Evolutionary conservation across 805 yeast genomes (phyloP).

Genomic region (Candida multigemmis): DNA sequence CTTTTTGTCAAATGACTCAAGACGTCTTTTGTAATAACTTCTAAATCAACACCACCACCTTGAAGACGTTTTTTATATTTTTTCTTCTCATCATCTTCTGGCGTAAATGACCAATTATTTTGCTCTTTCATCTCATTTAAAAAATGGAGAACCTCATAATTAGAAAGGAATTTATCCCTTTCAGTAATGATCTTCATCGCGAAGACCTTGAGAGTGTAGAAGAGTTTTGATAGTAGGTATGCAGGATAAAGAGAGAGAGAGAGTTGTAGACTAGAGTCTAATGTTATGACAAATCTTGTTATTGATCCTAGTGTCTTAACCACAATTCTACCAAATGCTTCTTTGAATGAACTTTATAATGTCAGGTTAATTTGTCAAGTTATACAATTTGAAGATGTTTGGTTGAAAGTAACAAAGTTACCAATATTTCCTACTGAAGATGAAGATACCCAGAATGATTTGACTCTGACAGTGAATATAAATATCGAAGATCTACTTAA

Average conservation of each 20-base stretch:
- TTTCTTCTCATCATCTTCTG: constrained; percentile 17
- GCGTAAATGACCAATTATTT: constrained; percentile 37
- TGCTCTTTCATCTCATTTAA: constrained; percentile 37
- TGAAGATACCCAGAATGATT: constrained; percentile 7
- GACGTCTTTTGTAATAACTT: constrained; percentile 40
- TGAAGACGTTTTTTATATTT: constrained; percentile 21
- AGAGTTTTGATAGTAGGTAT: too few relatives aligned
- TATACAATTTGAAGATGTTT: constrained; percentile 17
- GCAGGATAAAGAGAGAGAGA: too few relatives aligned
- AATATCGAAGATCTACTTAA: constrained; percentile 6
- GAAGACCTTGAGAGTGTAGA: too few relatives aligned
- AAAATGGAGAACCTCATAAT: constrained; percentile 56
- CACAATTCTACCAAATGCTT: background rate
- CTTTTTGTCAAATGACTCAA: constrained; percentile 27
- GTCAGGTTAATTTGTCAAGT: constrained; percentile 2
- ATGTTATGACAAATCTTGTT: constrained; percentile 1
- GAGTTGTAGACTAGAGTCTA: background rate
- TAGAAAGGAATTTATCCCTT: constrained; percentile 53
- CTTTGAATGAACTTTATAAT: background rate
- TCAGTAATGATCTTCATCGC: constrained; percentile 34
- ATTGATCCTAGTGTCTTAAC: background rate
- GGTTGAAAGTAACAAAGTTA: constrained; percentile 17
- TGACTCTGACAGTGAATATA: constrained; percentile 7
- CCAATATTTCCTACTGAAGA: too few relatives aligned
- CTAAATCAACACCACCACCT: constrained; percentile 38